Evolutionary conservation across 352 stramenopile species (phyloP), one percentile per base, ranked within the genome.

Genomic region (Phytopythium montanum): DNA sequence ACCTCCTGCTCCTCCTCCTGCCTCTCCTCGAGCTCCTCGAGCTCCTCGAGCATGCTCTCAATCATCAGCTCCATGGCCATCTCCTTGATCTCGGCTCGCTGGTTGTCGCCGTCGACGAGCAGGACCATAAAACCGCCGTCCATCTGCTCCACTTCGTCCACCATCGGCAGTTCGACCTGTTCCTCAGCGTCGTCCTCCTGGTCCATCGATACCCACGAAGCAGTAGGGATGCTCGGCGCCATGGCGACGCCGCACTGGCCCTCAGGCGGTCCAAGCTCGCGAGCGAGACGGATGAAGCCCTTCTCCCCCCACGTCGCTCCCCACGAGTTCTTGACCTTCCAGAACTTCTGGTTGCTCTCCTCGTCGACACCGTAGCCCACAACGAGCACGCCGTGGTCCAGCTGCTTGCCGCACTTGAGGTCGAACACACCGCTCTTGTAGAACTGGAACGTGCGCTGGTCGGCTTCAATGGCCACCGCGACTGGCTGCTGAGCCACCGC

Each of bases 271-370:
- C 89, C 85, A 56, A 90, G 82, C 59, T 85, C 79, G 61, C 87
- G 83, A 18, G 65, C 64, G 54, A 97, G 75, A 53, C 85, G 84
- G 57, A 97, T 93, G 73, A 94, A 97, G 48, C 90, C 90, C 6
- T 94, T 58, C 64, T 96, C 88, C 46, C 92, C 92, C 92, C 92
- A 98, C 21, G 66, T 71, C 9, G 72, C 54, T 25, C 85, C 78
- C 95, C 95, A 99, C 56, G 85, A 97, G 75, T 99, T 99, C 62
- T 97, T 90, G 26, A 99, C 76, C 56, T 97, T 81, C 90, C 92
- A 98, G 66, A 97, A 99, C 63, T 97, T 87, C 21, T 87, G 77
- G 54, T 92, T 78, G 54, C 96, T 90, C 10, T 68, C 68, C 2
- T 31, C 31, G 36, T 79, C 68, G 34, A 53, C 33, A 28, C 93